Evolutionary conservation across 768 basidiomycete genomes (phyloP), one percentile per base, ranked within the genome.

Genomic region (Kondoa malvinella): DNA sequence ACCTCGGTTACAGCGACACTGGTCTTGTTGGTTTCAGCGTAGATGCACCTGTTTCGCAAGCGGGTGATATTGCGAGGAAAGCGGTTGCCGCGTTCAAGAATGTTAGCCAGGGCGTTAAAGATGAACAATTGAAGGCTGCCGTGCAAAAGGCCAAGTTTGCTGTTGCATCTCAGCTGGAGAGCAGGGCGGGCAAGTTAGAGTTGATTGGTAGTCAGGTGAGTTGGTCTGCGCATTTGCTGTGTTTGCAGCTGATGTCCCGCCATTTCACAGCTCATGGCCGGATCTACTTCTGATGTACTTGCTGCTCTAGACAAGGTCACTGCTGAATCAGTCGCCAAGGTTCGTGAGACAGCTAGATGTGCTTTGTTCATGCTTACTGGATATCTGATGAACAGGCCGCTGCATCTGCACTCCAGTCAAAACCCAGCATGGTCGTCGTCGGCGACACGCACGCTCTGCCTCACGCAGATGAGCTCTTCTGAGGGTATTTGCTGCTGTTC

Each of bases 1-100:
- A 88, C 75, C 80, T 92, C 15, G 86, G 87, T 16, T 97, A 97
- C 80, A 89, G 91, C 17, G 94, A 97, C 75, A 92, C 91, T 2
- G 81, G 87, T 4, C 81, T 99, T 64, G 84, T 94, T 69, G 92
- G 92, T 68, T 78, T 95, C 67, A 78, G 89, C 65, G 80, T 96
- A 34, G 85, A 88, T 75, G 89, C 85, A 3, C 76, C 80, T 40
- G 86, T 85, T 27, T 76, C 81, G 1, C 80, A 81, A 57, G 83
- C 80, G 65, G 85, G 89, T 59, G 84, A 81, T 72, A 82, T 85
- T 67, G 88, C 85, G 26, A 83, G 82, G 21, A 84, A 84, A 77
- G 80, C 80, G n/a, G 85, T 85, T 32, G 84, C 88, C 31, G 85
- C 83, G 17, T 76, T 92, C 72, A 83, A 84, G 79, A 80, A 77